phyloP scores from a whole-genome alignment of 2,329 filamentous ascomycete species.

The Neopestalotiopsis sp. region DNA sequence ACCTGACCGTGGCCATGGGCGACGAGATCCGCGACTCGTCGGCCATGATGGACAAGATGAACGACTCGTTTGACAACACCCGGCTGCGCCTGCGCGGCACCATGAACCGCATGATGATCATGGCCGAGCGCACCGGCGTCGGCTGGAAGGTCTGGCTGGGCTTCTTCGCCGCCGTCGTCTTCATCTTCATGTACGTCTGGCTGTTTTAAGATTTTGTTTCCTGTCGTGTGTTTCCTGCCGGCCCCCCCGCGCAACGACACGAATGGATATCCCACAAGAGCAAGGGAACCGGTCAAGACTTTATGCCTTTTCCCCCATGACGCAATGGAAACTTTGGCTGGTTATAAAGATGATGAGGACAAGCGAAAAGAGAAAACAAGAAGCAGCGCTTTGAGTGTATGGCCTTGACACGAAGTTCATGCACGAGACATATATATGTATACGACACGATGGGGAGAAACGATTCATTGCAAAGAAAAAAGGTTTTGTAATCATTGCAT shows the following conservation, averaged over 20 bases:
- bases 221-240: too few species aligned
- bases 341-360: not conserved
- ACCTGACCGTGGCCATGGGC: constrained; percentile 90
- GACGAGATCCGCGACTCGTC: constrained; percentile 93
- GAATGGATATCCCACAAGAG: too few species aligned
- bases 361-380: not conserved
- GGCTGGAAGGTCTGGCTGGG: constrained; percentile 93
- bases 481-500: constrained; percentile 35
- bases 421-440: constrained; percentile 7
- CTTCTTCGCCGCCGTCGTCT: constrained; percentile 83
- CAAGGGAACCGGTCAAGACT: not conserved
- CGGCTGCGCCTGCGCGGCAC: constrained; percentile 82
- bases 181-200: constrained; percentile 94
- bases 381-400: not conserved
- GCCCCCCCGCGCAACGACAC: too few species aligned
- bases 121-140: constrained; percentile 94
- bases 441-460: not conserved
- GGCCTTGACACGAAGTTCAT: constrained; percentile 13
- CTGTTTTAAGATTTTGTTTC: constrained; percentile 63
- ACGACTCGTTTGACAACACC: constrained; percentile 89
- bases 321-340: not conserved
- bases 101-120: constrained; percentile 95
- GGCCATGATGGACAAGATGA: constrained; percentile 91
- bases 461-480: not conserved
- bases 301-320: not conserved